Conservation (phyloP, 352 stramenopile genomes). For the Saprolegnia diclina region DNA sequence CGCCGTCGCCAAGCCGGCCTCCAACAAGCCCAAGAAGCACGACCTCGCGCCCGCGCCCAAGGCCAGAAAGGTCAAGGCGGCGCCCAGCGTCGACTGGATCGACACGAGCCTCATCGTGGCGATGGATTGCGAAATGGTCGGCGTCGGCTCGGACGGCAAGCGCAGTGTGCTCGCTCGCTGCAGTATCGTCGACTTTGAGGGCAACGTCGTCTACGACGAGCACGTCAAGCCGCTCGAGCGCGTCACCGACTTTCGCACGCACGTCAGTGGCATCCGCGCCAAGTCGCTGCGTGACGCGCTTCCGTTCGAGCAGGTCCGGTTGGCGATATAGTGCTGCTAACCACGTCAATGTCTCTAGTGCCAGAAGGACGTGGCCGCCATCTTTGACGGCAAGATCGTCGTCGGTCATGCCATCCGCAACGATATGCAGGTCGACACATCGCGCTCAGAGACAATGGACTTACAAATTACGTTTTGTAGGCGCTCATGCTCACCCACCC, state of each 20-base stretch:
- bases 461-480: too few species aligned
- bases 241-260: slow-evolving; percentile 81
- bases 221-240: slow-evolving; percentile 75
- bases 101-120: slow-evolving; percentile 65
- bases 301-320: slow-evolving; percentile 48
- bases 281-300: slow-evolving; percentile 66
- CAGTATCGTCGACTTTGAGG: slow-evolving; percentile 83
- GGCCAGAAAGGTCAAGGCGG: slow-evolving; percentile 19
- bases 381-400: slow-evolving; percentile 75
- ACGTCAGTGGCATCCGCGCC: slow-evolving; percentile 77
- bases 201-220: slow-evolving; percentile 79
- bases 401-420: slow-evolving; percentile 80
- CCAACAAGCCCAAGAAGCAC: slow-evolving; percentile 18
- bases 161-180: slow-evolving; percentile 78
- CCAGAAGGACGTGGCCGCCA: slow-evolving; percentile 73
- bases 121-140: slow-evolving; percentile 90
- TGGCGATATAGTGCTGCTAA: not conserved
- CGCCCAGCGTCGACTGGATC: slow-evolving; percentile 49
- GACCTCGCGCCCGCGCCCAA: slow-evolving; percentile 12
- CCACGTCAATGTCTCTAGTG: slow-evolving; percentile 32
- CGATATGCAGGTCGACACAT: slow-evolving; percentile 55
- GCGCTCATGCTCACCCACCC: slow-evolving; percentile 80
- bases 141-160: slow-evolving; percentile 66
- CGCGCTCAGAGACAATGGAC: not conserved
- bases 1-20: not conserved